Evolutionary conservation across 2,329 filamentous ascomycete species (phyloP).

Genomic region (Trichoderma pleuroti): DNA sequence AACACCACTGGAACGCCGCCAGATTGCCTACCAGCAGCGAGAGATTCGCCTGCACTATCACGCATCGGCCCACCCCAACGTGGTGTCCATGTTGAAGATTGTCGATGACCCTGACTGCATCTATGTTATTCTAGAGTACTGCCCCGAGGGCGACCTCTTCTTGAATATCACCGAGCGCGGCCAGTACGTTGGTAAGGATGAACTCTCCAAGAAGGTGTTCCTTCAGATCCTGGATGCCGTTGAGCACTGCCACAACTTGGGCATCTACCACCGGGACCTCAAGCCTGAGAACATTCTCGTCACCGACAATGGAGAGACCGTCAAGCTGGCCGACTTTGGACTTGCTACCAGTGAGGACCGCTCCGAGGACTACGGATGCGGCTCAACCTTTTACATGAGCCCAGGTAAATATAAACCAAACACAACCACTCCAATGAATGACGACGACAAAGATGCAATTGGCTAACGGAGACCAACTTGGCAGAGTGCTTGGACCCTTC

Average conservation of each 20-base stretch:
- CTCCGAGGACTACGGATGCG: conserved; percentile 94
- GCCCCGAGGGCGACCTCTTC: conserved; percentile 94
- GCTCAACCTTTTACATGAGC: conserved; percentile 99
- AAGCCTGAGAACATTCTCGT: conserved; percentile 99
- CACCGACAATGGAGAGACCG: conserved; percentile 78
- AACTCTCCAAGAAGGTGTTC: conserved; percentile 80
- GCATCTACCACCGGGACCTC: conserved; percentile 95
- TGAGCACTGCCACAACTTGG: conserved; percentile 85
- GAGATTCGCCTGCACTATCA: conserved; percentile 90
- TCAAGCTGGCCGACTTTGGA: conserved; percentile 97
- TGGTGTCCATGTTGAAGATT: conserved; percentile 91
- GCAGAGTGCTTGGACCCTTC: conserved; percentile 86
- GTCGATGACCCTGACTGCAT: conserved; percentile 89
- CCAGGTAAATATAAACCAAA: conserved; percentile 66
- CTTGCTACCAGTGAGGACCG: conserved; percentile 79
- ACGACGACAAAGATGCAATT: neutral
- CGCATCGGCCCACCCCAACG: conserved; percentile 85
- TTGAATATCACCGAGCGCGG: conserved; percentile 95
- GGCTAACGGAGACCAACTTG: conserved; percentile 10
- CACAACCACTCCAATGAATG: neutral
- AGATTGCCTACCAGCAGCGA: conserved; percentile 84
- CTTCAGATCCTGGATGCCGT: conserved; percentile 96
- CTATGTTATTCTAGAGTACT: conserved; percentile 95
- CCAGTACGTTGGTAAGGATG: conserved; percentile 89
- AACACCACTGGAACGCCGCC: conserved; percentile 72